Percentiles rank a stretch among this genome's conserved stretches.
Conservation (phyloP, 306 rosid species). For the Vicia faba region DNA sequence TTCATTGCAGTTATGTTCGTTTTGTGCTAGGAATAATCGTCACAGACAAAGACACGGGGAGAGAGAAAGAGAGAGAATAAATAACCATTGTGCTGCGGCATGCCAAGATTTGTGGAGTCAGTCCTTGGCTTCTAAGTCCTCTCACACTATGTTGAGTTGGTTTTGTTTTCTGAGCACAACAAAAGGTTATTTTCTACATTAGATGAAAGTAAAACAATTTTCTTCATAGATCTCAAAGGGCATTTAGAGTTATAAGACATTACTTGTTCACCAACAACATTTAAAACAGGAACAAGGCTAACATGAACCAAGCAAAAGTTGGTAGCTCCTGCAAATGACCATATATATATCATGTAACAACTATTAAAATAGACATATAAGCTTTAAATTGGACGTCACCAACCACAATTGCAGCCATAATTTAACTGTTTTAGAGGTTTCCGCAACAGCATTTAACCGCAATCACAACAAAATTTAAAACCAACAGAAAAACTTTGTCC, state of each 20-base stretch:
- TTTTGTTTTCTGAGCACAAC: constrained; percentile 66
- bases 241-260: constrained; percentile 10
- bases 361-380: background rate
- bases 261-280: constrained; percentile 92
- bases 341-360: constrained; percentile 22
- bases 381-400: background rate
- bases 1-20: background rate
- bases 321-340: constrained; percentile 56
- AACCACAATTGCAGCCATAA: background rate
- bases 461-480: background rate
- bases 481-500: background rate
- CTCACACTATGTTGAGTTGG: constrained; percentile 92
- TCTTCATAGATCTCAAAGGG: constrained; percentile 11
- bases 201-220: constrained; percentile 29
- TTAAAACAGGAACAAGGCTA: constrained; percentile 87
- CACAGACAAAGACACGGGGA: background rate
- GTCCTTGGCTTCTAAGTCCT: constrained; percentile 72
- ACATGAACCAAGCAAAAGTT: constrained; percentile 83
- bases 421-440: background rate
- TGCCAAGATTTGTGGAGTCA: constrained; percentile 73
- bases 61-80: constrained; percentile 28
- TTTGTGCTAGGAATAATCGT: background rate
- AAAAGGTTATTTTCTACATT: constrained; percentile 26
- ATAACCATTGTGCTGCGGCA: constrained; percentile 78
- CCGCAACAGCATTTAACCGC: background rate